A percentile compares a stretch with the other conserved stretches of the same genome.
Conservation (phyloP, 805 yeast species). For the Yamadazyma olivae region DNA sequence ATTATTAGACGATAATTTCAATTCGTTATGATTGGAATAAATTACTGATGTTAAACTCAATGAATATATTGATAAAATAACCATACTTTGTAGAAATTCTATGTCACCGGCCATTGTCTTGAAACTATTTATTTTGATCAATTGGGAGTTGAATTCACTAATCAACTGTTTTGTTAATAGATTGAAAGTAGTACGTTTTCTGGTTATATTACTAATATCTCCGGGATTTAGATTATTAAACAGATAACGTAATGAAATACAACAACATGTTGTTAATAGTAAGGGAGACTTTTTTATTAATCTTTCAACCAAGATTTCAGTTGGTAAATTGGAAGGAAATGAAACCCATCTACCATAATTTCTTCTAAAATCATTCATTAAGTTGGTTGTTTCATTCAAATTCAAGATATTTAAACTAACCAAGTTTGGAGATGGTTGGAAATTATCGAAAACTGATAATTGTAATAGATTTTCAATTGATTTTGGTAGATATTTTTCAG, state of each 20-base stretch:
- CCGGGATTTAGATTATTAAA: constrained; percentile 24
- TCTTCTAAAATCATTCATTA: constrained; percentile 58
- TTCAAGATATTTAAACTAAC: constrained; percentile 49
- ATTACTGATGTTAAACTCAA: constrained; percentile 51
- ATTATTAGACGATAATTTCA: not conserved
- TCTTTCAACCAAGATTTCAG: constrained; percentile 46
- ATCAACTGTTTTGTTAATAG: constrained; percentile 45
- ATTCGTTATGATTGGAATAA: constrained; percentile 7
- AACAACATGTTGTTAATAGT: constrained; percentile 64
- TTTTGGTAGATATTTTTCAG: constrained; percentile 24
- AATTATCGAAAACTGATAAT: constrained; percentile 8
- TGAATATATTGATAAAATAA: constrained; percentile 63
- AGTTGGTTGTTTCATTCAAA: constrained; percentile 43
- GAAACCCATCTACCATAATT: constrained; percentile 79
- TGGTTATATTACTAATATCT: constrained; percentile 18
- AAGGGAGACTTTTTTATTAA: constrained; percentile 55
- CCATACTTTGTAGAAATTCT: constrained; percentile 68
- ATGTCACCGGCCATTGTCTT: constrained; percentile 30
- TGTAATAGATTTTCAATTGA: constrained; percentile 32
- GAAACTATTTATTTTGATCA: constrained; percentile 27
- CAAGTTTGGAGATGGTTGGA: constrained; percentile 38
- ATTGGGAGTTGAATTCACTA: constrained; percentile 45
- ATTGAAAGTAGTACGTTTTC: constrained; percentile 35
- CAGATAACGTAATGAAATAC: constrained; percentile 55
- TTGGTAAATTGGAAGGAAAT: constrained; percentile 53